Evolutionary conservation across 331 rosid species (phyloP).

Genomic region (Arachis monticola): DNA sequence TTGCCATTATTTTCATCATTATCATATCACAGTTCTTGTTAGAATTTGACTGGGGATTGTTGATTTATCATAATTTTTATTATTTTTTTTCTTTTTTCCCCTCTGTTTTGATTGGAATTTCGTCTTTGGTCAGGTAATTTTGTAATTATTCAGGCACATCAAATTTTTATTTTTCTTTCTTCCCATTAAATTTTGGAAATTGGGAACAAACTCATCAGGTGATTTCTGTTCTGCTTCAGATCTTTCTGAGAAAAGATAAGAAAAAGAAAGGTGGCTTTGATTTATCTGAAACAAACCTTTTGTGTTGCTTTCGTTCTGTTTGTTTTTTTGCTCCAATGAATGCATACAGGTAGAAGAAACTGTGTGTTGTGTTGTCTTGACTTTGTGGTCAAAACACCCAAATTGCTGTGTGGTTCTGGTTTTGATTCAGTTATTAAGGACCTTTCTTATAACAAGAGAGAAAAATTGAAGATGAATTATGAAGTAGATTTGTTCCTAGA

Average conservation of each 20-base stretch:
- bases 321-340: conserved; percentile 35
- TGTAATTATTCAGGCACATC: conserved; percentile 31
- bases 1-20: neutral
- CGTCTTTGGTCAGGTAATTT: conserved; percentile 54
- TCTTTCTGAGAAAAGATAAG: conserved; percentile 27
- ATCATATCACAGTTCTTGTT: conserved; percentile 19
- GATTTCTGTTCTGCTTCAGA: conserved; percentile 32
- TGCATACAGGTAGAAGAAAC: conserved; percentile 38
- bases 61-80: conserved; percentile 23
- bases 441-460: neutral
- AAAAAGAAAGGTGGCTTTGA: conserved; percentile 13
- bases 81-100: neutral
- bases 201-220: conserved; percentile 48
- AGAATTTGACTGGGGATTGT: conserved; percentile 16
- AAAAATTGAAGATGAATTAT: neutral
- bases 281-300: conserved; percentile 44
- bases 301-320: conserved; percentile 1
- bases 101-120: conserved; percentile 25
- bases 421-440: conserved; percentile 18
- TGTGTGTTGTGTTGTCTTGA: conserved; percentile 24
- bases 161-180: conserved; percentile 13
- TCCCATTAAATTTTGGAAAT: conserved; percentile 39
- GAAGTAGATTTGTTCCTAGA: conserved; percentile 15
- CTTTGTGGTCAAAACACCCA: conserved; percentile 42
- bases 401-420: conserved; percentile 24